Evolutionary conservation across 305 asterid genomes (phyloP).

Genomic region (Solanum hybrid): DNA sequence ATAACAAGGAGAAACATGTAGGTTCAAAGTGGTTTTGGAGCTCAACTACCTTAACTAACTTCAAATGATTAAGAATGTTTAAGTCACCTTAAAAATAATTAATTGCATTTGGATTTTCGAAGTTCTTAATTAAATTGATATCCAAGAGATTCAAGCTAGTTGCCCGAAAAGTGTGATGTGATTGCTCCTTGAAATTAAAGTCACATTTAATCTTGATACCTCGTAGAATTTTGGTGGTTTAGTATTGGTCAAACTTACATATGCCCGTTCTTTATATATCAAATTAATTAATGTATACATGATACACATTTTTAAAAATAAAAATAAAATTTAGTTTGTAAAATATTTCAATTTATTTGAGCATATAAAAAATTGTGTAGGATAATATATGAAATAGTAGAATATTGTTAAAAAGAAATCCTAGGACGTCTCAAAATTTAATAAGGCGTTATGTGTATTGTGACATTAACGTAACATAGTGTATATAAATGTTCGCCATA

Average conservation of each 20-base stretch:
- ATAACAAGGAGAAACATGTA: background rate
- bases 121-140: background rate
- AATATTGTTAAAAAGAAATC: too few species aligned
- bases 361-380: background rate
- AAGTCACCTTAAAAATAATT: slow-evolving; percentile 7
- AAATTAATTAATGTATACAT: too few species aligned
- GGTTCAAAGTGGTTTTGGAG: slow-evolving; percentile 22
- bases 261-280: background rate
- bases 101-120: background rate
- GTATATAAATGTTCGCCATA: background rate
- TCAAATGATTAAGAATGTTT: slow-evolving; percentile 5
- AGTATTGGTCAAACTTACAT: background rate
- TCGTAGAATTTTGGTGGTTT: background rate
- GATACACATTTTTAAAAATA: background rate
- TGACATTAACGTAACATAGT: background rate
- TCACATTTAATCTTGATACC: background rate
- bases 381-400: background rate
- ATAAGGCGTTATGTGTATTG: background rate
- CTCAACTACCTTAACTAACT: slow-evolving; percentile 64
- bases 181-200: background rate
- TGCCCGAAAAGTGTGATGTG: background rate
- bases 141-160: background rate
- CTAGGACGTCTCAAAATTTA: background rate
- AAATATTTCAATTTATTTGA: background rate
- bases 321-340: background rate